Evolutionary conservation across 1,139 yeast genomes (phyloP).

Genomic region (Geotrichum reessii): DNA sequence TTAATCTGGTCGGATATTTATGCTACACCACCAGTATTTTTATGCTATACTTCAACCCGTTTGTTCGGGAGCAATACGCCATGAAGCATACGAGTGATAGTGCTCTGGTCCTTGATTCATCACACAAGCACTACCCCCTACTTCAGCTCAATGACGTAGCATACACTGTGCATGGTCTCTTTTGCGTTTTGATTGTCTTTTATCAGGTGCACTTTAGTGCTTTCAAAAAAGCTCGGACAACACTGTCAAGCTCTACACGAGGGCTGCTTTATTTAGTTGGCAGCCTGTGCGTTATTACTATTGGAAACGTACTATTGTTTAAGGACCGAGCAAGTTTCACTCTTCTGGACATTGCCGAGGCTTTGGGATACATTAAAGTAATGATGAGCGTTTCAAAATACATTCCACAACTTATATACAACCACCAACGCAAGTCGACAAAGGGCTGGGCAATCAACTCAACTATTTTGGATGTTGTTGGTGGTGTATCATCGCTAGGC

Average conservation of each 20-base stretch:
- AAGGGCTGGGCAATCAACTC: conserved; percentile 53
- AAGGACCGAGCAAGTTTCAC: background rate
- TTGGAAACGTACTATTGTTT: conserved; percentile 10
- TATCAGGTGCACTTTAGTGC: conserved; percentile 39
- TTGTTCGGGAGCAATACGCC: conserved; percentile 40
- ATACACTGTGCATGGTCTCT: conserved; percentile 42
- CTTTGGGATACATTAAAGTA: conserved; percentile 49
- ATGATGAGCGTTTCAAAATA: conserved; percentile 53
- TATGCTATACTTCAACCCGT: conserved; percentile 37
- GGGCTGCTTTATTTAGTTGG: conserved; percentile 21
- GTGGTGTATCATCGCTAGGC: conserved; percentile 47
- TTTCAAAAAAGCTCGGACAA: conserved; percentile 26
- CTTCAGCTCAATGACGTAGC: conserved; percentile 44
- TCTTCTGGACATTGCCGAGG: conserved; percentile 35
- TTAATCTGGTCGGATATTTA: conserved; percentile 43
- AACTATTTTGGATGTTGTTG: conserved; percentile 47
- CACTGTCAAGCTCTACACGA: conserved; percentile 20
- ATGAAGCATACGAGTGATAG: conserved; percentile 26
- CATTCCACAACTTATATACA: conserved; percentile 55
- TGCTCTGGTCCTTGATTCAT: conserved; percentile 14
- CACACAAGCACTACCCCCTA: conserved; percentile 35
- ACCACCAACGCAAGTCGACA: conserved; percentile 49
- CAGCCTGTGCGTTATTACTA: conserved; percentile 18
- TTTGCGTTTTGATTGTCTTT: conserved; percentile 34
- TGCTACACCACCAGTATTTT: conserved; percentile 40